These are phyloP conservation scores for Saprolegnia parasitica DNA, from an alignment of 352 stramenopile genomes.

Conservation along the genomic window DNA sequence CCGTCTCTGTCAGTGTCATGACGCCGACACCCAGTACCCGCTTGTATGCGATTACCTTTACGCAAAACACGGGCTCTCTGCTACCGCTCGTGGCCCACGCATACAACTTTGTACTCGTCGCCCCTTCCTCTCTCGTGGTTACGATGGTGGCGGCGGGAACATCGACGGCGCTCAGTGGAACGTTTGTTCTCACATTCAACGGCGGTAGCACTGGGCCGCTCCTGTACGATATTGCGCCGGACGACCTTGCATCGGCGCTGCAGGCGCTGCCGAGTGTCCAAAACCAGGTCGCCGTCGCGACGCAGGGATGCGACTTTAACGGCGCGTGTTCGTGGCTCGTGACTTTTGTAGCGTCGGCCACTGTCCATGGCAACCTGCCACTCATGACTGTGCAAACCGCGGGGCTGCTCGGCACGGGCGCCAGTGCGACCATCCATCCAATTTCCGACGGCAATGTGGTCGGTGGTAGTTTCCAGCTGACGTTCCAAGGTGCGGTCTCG, in stretches of 20 bases:
- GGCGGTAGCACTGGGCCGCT: slow-evolving; percentile 7
- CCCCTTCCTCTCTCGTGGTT: not conserved
- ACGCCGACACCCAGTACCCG: not conserved
- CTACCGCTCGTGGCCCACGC: not conserved
- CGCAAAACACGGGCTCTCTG: slow-evolving; percentile 11
- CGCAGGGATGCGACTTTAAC: slow-evolving; percentile 15
- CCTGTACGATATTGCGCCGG: not conserved
- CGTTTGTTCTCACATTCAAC: slow-evolving; percentile 24
- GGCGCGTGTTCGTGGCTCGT: slow-evolving; percentile 13
- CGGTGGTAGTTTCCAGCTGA: slow-evolving; percentile 19
- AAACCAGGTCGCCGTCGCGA: slow-evolving; percentile 22
- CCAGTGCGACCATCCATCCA: not conserved
- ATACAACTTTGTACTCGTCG: not conserved
- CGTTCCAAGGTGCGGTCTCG: slow-evolving; percentile 18
- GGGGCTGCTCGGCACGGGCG: slow-evolving; percentile 2
- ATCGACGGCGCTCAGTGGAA: not conserved
- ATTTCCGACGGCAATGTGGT: slow-evolving; percentile 14
- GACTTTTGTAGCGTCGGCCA: slow-evolving; percentile 21
- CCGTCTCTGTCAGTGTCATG: not conserved
- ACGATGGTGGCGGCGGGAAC: not conserved
- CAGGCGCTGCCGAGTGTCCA: slow-evolving; percentile 17
- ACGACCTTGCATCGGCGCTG: not conserved
- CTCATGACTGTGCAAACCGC: not conserved
- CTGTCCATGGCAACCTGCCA: slow-evolving; percentile 26
- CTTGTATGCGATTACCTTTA: slow-evolving; percentile 19